Evolutionary conservation across 2,329 filamentous ascomycete genomes (phyloP), one percentile per base, ranked within the genome.

Genomic region (Colletotrichum trifolii): DNA sequence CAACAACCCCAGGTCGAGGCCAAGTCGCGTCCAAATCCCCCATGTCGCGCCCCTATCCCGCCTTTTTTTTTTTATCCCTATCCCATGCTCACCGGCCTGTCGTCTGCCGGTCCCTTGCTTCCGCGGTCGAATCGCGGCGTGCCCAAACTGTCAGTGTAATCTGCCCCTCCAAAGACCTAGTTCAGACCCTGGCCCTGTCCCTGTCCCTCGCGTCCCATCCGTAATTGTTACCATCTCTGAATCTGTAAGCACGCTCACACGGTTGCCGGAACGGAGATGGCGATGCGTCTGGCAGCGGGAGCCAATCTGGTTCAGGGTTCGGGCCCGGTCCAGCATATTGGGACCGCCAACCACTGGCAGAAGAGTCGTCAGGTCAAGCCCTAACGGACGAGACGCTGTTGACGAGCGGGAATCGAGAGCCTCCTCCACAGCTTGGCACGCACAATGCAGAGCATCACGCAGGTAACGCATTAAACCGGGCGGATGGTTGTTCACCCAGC

Each of bases 141-240:
- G 40, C 59, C 47, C 63, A 66, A 61, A 48, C 35, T 12, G 36
- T 36, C 59, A 48, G 42, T 52, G 63, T 63, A 63, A 66, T 66
- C 58, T 66, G 63, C 58, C 63, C 58, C 60, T 64, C 60, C 59
- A 57, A 48, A n/a, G 58, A 35, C 53, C 63, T 53, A 56, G 25
- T 25, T 25, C 25, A 25, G 4, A 2, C 25, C 25, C 25, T 25
- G 25, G 25, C 25, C 4, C 25, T 25, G 25, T 25, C 25, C 25
- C 25, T 25, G 25, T 25, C 25, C 25, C 25, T 25, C 25, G 25
- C 25, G 52, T 17, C 38, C 59, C 43, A 33, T 50, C 55, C 36
- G 55, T 58, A 45, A 54, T 60, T 17, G 54, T 57, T 60, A 40
- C 53, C 60, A 53, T 53, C 52, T 54, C 52, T 25, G 42, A 49